These are phyloP conservation scores for Scytalidium lignicola DNA, from an alignment of 2,329 filamentous ascomycete genomes.

Conservation along the genomic window DNA sequence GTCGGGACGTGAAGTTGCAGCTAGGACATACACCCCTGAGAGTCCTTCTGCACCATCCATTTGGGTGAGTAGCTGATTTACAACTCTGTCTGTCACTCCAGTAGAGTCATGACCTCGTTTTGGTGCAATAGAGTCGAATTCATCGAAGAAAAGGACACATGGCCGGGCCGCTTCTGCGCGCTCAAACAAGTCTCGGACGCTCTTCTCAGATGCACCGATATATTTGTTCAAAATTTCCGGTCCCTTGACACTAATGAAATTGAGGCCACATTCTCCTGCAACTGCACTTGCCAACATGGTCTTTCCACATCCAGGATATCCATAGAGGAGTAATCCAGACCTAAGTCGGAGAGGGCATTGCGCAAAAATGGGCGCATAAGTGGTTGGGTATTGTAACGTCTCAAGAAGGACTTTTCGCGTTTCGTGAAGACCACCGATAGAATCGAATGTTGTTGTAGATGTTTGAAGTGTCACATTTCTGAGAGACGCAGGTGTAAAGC, in stretches of 20 bases:
- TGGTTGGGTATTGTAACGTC: slow-evolving; percentile 93
- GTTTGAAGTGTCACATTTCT: slow-evolving; percentile 92
- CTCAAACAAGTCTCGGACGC: slow-evolving; percentile 90
- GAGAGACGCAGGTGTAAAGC: slow-evolving; percentile 91
- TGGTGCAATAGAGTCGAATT: slow-evolving; percentile 96
- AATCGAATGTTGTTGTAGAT: slow-evolving; percentile 86
- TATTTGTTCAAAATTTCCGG: slow-evolving; percentile 99
- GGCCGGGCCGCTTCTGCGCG: slow-evolving; percentile 85
- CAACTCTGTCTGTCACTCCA: slow-evolving; percentile 95
- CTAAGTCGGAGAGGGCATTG: slow-evolving; percentile 92
- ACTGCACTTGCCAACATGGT: slow-evolving; percentile 92
- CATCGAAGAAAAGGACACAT: slow-evolving; percentile 96
- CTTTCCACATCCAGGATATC: slow-evolving; percentile 94
- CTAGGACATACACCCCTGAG: slow-evolving; percentile 91
- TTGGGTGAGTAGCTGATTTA: slow-evolving; percentile 96
- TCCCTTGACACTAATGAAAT: slow-evolving; percentile 97
- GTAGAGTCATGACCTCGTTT: slow-evolving; percentile 97
- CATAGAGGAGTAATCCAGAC: slow-evolving; percentile 88
- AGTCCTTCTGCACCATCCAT: slow-evolving; percentile 98
- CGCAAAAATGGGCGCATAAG: slow-evolving; percentile 95
- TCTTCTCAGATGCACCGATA: slow-evolving; percentile 96
- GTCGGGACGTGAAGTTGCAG: slow-evolving; percentile 88
- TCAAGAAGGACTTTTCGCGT: slow-evolving; percentile 91
- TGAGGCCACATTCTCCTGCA: slow-evolving; percentile 95
- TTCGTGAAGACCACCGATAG: slow-evolving; percentile 81